Conservation (phyloP, 202 grass and related monocot species). For the Schoenoplectus triqueter region DNA sequence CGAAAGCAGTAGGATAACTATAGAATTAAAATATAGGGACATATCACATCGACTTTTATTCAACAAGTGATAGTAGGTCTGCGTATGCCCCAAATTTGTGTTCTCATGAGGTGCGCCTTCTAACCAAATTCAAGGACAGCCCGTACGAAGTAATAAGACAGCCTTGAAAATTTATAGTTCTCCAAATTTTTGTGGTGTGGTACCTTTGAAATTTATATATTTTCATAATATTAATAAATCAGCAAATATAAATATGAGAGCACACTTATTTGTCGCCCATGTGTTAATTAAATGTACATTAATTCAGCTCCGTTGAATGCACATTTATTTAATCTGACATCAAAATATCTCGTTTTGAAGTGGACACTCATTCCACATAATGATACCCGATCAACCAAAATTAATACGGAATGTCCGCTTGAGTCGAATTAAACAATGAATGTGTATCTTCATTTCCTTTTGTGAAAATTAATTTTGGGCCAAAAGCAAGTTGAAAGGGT, state of each 20-base stretch:
- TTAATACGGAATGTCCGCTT: too few species aligned
- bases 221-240: constrained; percentile 3
- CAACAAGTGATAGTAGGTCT: too few species aligned
- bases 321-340: not conserved
- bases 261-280: not conserved
- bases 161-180: not conserved
- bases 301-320: not conserved
- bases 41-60: too few species aligned
- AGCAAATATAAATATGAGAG: not conserved
- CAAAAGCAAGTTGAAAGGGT: too few species aligned
- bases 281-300: not conserved
- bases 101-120: not conserved
- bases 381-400: too few species aligned
- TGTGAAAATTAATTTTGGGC: too few species aligned
- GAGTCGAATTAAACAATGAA: too few species aligned
- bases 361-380: too few species aligned
- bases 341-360: too few species aligned
- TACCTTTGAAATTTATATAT: not conserved
- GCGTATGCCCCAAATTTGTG: not conserved
- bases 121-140: not conserved
- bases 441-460: too few species aligned
- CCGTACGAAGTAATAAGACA: not conserved
- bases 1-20: not conserved
- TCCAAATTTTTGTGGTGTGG: not conserved
- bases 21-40: too few species aligned